Evolutionary conservation across 2,329 filamentous ascomycete species (phyloP), one percentile per base, ranked within the genome.

Genomic region (Emmonsiellopsis sp.): DNA sequence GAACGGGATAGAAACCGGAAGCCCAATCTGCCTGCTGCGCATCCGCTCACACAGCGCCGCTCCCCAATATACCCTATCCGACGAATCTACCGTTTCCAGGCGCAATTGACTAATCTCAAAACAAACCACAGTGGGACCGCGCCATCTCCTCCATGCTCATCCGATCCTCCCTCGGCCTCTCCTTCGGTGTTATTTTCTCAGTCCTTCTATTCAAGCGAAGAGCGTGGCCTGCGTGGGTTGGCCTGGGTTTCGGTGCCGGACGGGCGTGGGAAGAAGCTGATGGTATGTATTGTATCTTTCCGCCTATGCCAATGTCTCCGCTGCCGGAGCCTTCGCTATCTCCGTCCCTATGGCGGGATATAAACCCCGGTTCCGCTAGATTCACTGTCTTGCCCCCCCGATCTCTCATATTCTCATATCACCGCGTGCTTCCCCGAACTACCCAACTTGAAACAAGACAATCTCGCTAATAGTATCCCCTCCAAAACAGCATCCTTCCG

Each of bases 211-310:
- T 98, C 83, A 95, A 95, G 82, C 87, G 94, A 74, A 86, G 93
- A 77, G 89, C 93, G 61, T 98, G 92, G 89, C 93, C 93, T 54
- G 93, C 91, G n/a, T 93, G 89, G 70, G 82, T 95, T 61, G 93
- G 93, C 61, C 80, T 92, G 53, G 93, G 93, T 54, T 97, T 98
- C 71, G 93, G 94, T 70, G 91, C 91, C 59, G 93, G 93, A 65
- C 84, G 94, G 67, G 93, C 93, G 55, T 98, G 95, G 79, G 93
- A 98, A 75, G 93, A 98, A 79, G 96, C 93, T 76, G 95, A 98
- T 78, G 87, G 80, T 76, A 85, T 77, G 75, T 68, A 58, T 34
- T 11, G 20, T n/a, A 16, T 26, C 30, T 40, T 32, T 41, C 26
- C 4, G 13, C 4, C 8, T 44, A 44, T 10, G 11, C n/a, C 13